Evolutionary conservation across 208 protist genomes (phyloP).

Genomic region (Tritrichomonas foetus): DNA sequence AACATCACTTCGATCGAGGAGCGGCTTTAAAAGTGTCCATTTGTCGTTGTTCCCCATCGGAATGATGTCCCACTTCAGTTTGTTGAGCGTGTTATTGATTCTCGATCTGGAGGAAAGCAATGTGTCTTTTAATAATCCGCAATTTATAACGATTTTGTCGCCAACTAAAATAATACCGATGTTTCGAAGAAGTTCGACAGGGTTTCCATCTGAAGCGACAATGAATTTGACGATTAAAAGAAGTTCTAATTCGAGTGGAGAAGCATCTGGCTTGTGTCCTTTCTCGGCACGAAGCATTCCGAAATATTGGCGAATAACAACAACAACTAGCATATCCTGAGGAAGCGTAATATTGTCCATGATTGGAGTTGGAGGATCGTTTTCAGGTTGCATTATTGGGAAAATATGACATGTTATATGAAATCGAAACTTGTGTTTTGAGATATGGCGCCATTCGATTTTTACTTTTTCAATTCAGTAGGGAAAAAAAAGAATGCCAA

Average conservation of each 20-base stretch:
- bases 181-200: not conserved
- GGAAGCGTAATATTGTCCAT: no score
- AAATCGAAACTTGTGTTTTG: no score
- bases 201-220: not conserved
- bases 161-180: slow-evolving; percentile 18
- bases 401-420: no score
- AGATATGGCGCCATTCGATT: no score
- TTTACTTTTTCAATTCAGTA: no score
- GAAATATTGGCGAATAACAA: not conserved
- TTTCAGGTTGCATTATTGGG: no score
- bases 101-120: not conserved
- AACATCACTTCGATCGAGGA: not conserved
- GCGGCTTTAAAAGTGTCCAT: not conserved
- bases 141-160: slow-evolving; percentile 10
- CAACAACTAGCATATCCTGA: no score
- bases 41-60: not conserved
- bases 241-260: slow-evolving; percentile 14
- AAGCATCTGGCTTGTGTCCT: not conserved
- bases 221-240: not conserved
- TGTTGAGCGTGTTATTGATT: slow-evolving; percentile 21
- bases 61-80: not conserved
- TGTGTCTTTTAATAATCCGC: not conserved
- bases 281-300: not conserved
- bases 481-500: no score
- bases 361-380: no score